Base-by-base conservation (phyloP, 129 eudicot genomes). In the Artemisia argyi region DNA sequence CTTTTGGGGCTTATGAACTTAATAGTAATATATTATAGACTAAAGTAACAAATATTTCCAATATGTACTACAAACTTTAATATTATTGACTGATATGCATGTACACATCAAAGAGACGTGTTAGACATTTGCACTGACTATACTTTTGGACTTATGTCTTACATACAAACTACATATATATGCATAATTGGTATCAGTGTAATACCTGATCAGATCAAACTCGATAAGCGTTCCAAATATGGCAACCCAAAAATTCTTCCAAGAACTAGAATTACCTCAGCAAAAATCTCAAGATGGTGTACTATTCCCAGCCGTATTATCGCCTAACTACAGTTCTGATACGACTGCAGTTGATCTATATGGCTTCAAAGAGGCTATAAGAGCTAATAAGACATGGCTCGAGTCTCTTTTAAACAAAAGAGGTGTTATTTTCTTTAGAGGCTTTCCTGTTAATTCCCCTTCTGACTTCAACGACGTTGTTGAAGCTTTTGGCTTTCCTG, bases 361-460 rank as follows among this genome's bases (percentile, higher is more conserved):
- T 72, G 3, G 24, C 3, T 15, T 89, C n/a, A 63, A 64, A 52
- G 58, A 81, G 28, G 81, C 85, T 11, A 82, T 90, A 15, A 61
- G 47, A 75, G 76, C 78, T 18, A 79, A 84, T 47, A 77, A 76
- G 77, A 61, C 71, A 50, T 80, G 88, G 88, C 78, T 85, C 18
- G 78, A 80, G 44, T 56, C 80, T 35, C 83, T 84, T 39, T 82
- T 89, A 3, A 75, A 74, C 28, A 18, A 48, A 74, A 64, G 78
- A 28, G 96, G 96, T 7, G 96, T 91, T 48, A 15, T 90, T 70
- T 75, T 90, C 15, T 90, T 90, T 59, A 80, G 87, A 10, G 96
- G 86, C 2, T 86, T 84, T 44, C 68, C 74, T 1, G 59, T 85
- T 6, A 35, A 44, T 0, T 52, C 85, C 10, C 85, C 94, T 51